Evolutionary conservation across 345 rosid genomes (phyloP).

Genomic region (Dovyalis caffra): DNA sequence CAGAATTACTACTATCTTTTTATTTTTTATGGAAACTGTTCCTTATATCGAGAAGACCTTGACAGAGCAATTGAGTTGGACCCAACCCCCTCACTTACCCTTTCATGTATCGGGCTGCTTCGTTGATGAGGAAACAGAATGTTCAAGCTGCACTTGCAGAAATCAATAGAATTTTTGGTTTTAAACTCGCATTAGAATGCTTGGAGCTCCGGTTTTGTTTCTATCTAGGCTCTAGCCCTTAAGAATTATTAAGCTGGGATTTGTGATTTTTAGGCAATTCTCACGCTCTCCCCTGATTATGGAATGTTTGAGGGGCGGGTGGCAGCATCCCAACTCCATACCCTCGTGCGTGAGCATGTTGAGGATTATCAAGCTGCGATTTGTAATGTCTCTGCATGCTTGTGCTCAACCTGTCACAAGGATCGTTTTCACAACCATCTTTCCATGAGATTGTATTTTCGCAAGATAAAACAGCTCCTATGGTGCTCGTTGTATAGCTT

Average conservation of each 20-base stretch:
- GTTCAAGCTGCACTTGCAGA: conserved; percentile 78
- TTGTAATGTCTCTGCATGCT: too few species aligned
- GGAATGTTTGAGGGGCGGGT: conserved; percentile 94
- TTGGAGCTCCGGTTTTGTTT: conserved; percentile 96
- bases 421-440: too few species aligned
- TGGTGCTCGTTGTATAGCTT: too few species aligned
- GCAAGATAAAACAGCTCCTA: too few species aligned
- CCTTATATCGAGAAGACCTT: conserved; percentile 90
- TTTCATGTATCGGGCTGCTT: conserved; percentile 87
- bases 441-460: too few species aligned
- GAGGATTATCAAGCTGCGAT: too few species aligned
- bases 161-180: conserved; percentile 81
- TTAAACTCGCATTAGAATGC: conserved; percentile 91
- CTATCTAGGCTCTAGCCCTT: conserved; percentile 76
- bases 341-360: conserved; percentile 85
- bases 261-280: conserved; percentile 91
- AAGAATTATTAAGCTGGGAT: conserved; percentile 83
- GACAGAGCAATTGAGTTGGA: conserved; percentile 80
- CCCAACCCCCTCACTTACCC: conserved; percentile 94
- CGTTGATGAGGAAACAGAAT: conserved; percentile 75
- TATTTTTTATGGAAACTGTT: too few species aligned
- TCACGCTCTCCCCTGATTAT: conserved; percentile 81
- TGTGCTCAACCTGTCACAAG: too few species aligned
- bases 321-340: conserved; percentile 81
- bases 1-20: too few species aligned